Percentiles rank a stretch among this genome's conserved stretches.
Evolutionary conservation across 129 eudicot species (phyloP).

Genomic region (Flaveria trinervia): DNA sequence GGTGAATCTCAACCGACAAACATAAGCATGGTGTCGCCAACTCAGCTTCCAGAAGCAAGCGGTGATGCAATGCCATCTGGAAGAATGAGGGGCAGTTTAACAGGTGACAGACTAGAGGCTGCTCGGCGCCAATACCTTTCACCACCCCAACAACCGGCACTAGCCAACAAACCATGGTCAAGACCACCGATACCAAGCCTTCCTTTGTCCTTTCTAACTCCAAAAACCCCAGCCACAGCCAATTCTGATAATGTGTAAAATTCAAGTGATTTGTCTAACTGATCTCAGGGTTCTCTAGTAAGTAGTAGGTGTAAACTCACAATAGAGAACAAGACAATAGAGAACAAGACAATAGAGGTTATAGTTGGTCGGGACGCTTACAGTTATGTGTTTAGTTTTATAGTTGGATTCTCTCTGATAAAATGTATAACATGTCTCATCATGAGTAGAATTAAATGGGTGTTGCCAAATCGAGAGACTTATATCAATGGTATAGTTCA

Average conservation of each 20-base stretch:
- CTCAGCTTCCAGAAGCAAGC: conserved; percentile 5
- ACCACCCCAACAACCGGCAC: conserved; percentile 31
- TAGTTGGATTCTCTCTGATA: background rate
- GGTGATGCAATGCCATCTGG: conserved; percentile 10
- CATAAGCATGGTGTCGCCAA: background rate
- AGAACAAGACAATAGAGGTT: no score
- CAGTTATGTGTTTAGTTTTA: background rate
- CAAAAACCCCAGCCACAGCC: background rate
- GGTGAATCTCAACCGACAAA: conserved; percentile 13
- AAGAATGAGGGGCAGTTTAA: conserved; percentile 41
- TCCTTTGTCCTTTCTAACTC: background rate
- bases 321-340: no score
- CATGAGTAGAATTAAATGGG: no score
- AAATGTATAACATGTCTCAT: no score
- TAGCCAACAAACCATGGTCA: conserved; percentile 21
- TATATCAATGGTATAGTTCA: background rate
- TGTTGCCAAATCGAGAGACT: no score
- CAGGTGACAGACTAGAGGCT: conserved; percentile 23
- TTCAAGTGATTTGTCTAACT: conserved; percentile 1
- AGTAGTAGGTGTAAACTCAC: no score
- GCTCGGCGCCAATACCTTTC: conserved; percentile 23
- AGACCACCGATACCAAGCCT: conserved; percentile 12
- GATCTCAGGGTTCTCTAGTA: background rate
- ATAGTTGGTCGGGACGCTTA: no score
- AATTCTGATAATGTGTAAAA: conserved; percentile 8